phyloP scores from a whole-genome alignment of 257 asterid species.

The Nyctanthes arbortristis region DNA sequence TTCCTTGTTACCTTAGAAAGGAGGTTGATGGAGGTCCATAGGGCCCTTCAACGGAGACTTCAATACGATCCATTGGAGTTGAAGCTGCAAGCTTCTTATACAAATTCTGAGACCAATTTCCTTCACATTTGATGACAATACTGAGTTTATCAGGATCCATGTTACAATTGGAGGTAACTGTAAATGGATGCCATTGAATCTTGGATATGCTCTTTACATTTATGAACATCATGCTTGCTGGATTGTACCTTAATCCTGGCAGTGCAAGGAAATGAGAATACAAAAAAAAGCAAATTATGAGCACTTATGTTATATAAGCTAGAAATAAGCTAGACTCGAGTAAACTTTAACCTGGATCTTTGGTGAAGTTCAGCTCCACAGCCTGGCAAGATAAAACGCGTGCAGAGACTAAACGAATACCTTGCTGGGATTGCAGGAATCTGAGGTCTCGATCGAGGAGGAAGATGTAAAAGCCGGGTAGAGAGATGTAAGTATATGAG shows the following conservation, averaged over 20 bases:
- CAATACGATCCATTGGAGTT: background rate
- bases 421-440: conserved; percentile 65
- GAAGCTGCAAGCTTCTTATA: background rate
- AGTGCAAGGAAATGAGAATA: too few species aligned
- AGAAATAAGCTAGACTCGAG: too few species aligned
- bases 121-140: conserved; percentile 14
- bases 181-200: conserved; percentile 17
- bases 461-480: conserved; percentile 92
- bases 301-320: too few species aligned
- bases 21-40: conserved; percentile 9
- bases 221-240: conserved; percentile 11
- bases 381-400: conserved; percentile 58
- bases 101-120: conserved; percentile 16
- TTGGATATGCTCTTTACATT: conserved; percentile 5
- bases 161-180: background rate
- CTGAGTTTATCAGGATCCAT: conserved; percentile 14
- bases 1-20: conserved; percentile 9
- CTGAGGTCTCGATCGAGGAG: conserved; percentile 67
- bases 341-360: conserved; percentile 43
- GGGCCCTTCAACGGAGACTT: conserved; percentile 8
- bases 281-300: background rate
- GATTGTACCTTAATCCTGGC: background rate
- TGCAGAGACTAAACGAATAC: conserved; percentile 62
- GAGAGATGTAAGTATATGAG: conserved; percentile 48
- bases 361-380: conserved; percentile 77